Evolutionary conservation across 495 filamentous ascomycete genomes (phyloP).

Genomic region (Venustampulla echinocandica): DNA sequence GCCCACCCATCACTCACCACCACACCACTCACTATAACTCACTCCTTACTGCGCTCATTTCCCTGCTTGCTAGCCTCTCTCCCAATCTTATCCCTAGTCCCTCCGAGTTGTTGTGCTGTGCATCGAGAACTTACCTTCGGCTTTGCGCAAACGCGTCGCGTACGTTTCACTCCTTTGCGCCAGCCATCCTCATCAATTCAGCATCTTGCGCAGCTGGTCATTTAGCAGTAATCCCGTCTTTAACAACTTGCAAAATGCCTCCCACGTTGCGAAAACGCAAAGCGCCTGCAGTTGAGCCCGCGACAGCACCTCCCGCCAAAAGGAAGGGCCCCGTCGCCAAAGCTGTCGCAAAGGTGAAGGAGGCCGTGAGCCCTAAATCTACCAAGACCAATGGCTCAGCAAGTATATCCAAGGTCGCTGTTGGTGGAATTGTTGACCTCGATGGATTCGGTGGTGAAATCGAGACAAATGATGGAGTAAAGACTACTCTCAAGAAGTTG

Average conservation of each 20-base stretch:
- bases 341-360: constrained; percentile 25
- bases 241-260: constrained; percentile 44
- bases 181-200: too few relatives aligned
- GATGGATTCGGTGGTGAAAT: constrained; percentile 75
- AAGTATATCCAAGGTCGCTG: constrained; percentile 17
- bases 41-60: too few relatives aligned
- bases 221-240: too few relatives aligned
- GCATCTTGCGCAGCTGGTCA: too few relatives aligned
- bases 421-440: constrained; percentile 49
- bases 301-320: constrained; percentile 45
- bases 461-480: constrained; percentile 72
- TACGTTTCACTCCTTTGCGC: too few relatives aligned
- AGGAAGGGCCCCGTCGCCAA: constrained; percentile 38
- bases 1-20: too few relatives aligned
- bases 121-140: too few relatives aligned
- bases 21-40: too few relatives aligned
- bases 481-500: constrained; percentile 66
- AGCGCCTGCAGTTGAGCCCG: constrained; percentile 41
- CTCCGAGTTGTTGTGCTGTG: too few relatives aligned
- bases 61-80: too few relatives aligned
- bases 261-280: constrained; percentile 71
- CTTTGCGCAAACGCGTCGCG: too few relatives aligned
- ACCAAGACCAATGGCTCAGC: constrained; percentile 25
- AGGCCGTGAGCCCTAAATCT: constrained; percentile 29
- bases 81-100: too few relatives aligned